Percentiles rank a stretch among this genome's conserved stretches.
Evolutionary conservation across 139 green algal genomes (phyloP).

Genomic region (Picochlorum sp.): DNA sequence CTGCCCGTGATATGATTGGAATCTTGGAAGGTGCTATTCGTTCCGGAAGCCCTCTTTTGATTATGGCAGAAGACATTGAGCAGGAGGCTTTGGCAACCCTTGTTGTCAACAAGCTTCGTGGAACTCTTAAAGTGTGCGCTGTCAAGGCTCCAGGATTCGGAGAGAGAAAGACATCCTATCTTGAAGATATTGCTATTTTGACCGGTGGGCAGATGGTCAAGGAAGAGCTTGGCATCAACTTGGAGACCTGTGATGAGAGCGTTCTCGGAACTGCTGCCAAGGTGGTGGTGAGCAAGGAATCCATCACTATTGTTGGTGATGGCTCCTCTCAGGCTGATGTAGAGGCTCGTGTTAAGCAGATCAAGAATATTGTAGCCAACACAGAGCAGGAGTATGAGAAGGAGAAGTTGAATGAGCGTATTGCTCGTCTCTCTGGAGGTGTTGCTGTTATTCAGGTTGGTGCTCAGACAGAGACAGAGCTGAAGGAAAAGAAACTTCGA

Average conservation of each 20-base stretch:
- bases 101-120: slow-evolving; percentile 99
- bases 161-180: slow-evolving; percentile 95
- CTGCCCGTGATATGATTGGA: slow-evolving; percentile 90
- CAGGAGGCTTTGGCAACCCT: slow-evolving; percentile 98
- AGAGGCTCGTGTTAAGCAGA: slow-evolving; percentile 87
- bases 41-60: slow-evolving; percentile 86
- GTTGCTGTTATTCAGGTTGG: slow-evolving; percentile 98
- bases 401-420: slow-evolving; percentile 99
- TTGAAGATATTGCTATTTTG: slow-evolving; percentile 99
- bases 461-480: slow-evolving; percentile 98
- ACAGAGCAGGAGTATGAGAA: slow-evolving; percentile 77
- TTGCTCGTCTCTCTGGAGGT: slow-evolving; percentile 89
- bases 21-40: slow-evolving; percentile 90
- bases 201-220: slow-evolving; percentile 86
- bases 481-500: slow-evolving; percentile 99
- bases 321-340: slow-evolving; percentile 66
- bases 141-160: slow-evolving; percentile 98
- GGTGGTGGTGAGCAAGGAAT: slow-evolving; percentile 84
- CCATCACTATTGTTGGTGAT: slow-evolving; percentile 93
- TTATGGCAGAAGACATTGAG: slow-evolving; percentile 99
- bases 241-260: slow-evolving; percentile 79
- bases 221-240: slow-evolving; percentile 91
- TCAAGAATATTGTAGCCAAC: slow-evolving; percentile 77
- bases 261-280: slow-evolving; percentile 82
- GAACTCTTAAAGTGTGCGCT: slow-evolving; percentile 82